Evolutionary conservation across 2,329 filamentous ascomycete species (phyloP).

Genomic region (Aspergillus eucalypticola): DNA sequence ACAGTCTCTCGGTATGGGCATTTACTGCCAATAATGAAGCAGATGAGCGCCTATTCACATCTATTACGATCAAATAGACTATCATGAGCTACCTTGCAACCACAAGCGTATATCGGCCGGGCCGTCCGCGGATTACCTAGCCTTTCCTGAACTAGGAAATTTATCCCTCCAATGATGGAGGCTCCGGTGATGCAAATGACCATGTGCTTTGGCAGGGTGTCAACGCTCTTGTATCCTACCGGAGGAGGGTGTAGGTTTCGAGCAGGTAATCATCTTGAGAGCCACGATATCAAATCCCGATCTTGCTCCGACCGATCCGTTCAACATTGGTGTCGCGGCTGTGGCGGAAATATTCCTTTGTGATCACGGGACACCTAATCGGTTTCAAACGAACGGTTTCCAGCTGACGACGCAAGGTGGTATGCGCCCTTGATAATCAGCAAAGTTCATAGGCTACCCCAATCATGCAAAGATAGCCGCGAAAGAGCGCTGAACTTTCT

Average conservation of each 20-base stretch:
- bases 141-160: constrained; percentile 11
- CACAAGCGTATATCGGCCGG: background rate
- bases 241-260: background rate
- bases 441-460: background rate
- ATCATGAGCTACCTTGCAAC: constrained; percentile 10
- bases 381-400: background rate
- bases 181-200: constrained; percentile 12
- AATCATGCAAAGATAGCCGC: background rate
- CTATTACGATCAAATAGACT: constrained; percentile 15
- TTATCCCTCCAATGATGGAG: constrained; percentile 15
- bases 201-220: background rate
- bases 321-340: constrained; percentile 20
- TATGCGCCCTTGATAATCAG: background rate
- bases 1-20: background rate
- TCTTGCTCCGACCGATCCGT: constrained; percentile 9
- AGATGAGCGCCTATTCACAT: background rate
- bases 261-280: constrained; percentile 1
- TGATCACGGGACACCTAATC: background rate
- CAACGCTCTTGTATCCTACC: constrained; percentile 1
- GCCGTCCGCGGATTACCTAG: constrained; percentile 8
- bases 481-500: background rate
- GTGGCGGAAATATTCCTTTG: constrained; percentile 16
- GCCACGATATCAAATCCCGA: background rate
- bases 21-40: background rate
- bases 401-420: constrained; percentile 19